phyloP scores from a whole-genome alignment of 2,329 filamentous ascomycete species.

The Aspergillus tubingensis region DNA sequence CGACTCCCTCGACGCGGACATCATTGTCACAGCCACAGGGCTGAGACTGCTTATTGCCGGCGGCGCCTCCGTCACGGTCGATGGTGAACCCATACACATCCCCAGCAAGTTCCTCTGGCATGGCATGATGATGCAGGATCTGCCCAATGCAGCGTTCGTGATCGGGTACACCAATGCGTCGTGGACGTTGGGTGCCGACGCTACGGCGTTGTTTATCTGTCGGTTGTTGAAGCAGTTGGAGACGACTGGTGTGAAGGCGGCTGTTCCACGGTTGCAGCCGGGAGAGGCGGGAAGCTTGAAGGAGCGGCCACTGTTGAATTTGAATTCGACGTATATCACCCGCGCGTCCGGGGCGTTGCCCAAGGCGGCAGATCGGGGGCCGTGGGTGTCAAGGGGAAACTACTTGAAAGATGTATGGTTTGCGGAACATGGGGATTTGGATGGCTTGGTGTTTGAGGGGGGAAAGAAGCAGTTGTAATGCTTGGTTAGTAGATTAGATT shows the following conservation, averaged over 20 bases:
- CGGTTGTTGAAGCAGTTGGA: constrained; percentile 40
- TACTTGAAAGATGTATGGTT: constrained; percentile 45
- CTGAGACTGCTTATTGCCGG: constrained; percentile 45
- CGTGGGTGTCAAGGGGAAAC: constrained; percentile 43
- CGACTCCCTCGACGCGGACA: constrained; percentile 42
- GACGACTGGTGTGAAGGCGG: constrained; percentile 27
- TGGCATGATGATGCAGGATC: constrained; percentile 47
- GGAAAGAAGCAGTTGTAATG: constrained; percentile 13
- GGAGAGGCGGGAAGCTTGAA: constrained; percentile 24
- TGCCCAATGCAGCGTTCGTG: constrained; percentile 46
- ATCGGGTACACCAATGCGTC: constrained; percentile 49
- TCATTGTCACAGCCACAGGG: constrained; percentile 49
- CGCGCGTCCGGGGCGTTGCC: constrained; percentile 37
- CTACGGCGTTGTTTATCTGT: constrained; percentile 42
- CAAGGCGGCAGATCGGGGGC: constrained; percentile 41
- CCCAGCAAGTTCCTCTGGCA: constrained; percentile 46
- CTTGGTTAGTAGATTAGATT: not conserved
- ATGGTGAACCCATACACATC: constrained; percentile 38
- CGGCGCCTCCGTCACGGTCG: constrained; percentile 38
- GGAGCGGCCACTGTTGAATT: constrained; percentile 35
- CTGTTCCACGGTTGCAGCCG: constrained; percentile 30
- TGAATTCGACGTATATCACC: constrained; percentile 46
- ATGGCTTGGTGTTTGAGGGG: constrained; percentile 33
- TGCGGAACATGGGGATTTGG: constrained; percentile 39
- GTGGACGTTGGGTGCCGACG: constrained; percentile 50